phyloP scores from a whole-genome alignment of 2,329 filamentous ascomycete species.

The Pseudogymnoascus sp. region DNA sequence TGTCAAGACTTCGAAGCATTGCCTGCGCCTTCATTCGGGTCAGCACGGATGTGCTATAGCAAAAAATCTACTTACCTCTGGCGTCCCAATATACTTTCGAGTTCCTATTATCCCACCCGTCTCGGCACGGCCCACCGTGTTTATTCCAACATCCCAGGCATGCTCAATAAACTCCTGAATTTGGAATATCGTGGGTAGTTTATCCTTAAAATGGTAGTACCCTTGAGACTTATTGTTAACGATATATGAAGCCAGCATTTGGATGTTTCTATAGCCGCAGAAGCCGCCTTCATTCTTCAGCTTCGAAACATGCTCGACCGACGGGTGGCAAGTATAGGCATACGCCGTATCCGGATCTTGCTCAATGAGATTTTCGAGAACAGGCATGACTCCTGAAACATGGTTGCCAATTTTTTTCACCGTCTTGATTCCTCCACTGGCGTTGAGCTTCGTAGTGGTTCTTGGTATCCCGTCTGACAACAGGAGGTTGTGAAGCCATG shows the following conservation, averaged over 20 bases:
- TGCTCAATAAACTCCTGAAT: constrained; percentile 81
- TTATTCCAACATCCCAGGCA: constrained; percentile 83
- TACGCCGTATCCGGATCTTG: constrained; percentile 55
- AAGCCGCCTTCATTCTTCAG: constrained; percentile 76
- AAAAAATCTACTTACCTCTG: constrained; percentile 51
- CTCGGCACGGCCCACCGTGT: constrained; percentile 62
- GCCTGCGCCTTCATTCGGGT: constrained; percentile 56
- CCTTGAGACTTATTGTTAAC: constrained; percentile 49
- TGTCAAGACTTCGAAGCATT: constrained; percentile 60
- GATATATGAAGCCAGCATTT: constrained; percentile 80
- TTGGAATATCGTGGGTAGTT: constrained; percentile 66
- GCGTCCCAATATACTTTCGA: constrained; percentile 90
- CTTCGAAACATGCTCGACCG: constrained; percentile 73
- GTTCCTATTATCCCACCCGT: constrained; percentile 84
- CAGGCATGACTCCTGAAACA: constrained; percentile 47
- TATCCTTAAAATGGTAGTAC: constrained; percentile 47
- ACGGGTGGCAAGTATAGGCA: constrained; percentile 72
- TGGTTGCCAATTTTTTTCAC: constrained; percentile 39
- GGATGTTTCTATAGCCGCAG: constrained; percentile 91
- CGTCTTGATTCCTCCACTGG: constrained; percentile 35
- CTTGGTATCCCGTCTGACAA: constrained; percentile 48
- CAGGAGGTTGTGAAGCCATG: constrained; percentile 55
- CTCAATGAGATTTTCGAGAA: constrained; percentile 54
- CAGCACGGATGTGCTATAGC: constrained; percentile 2
- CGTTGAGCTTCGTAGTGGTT: constrained; percentile 40